Base-by-base conservation (phyloP, 257 asterid genomes). In the Galeopsis tetrahit region DNA sequence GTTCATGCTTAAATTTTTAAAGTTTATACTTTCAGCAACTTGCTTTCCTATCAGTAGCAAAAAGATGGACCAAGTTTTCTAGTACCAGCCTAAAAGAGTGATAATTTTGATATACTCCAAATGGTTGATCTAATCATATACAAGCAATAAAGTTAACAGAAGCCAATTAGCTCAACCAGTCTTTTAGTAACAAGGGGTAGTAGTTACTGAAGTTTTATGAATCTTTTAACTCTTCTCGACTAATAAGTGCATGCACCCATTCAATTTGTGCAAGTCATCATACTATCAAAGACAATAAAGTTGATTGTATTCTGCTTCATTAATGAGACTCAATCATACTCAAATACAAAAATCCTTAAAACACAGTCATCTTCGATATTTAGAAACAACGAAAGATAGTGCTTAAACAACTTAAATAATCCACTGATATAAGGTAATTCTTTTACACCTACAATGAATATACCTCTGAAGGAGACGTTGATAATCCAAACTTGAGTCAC, bases 391-490 rank as follows among this genome's bases (percentile, higher is more conserved):
- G 35, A 34, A 71, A 44, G 49, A 38, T 7, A 7, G 36, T 53
- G 40, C 11, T 68, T 51, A 51, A 33, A 72, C 57, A 66, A 76
- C 55, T 48, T 48, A 48, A 48, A 49, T 48, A 13, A 67, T 39
- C 36, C 28, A 46, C 52, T n/a, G 42, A 3, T 15, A 28, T 33
- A 13, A 71, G 63, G 57, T 48, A 28, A 39, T 52, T 66, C 14
- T 6, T 56, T 31, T 28, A 64, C 66, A 60, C 44, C 9, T 44
- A 66, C 10, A 46, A 52, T 58, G 31, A 60, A 42, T 78, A 36
- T 66, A 82, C 92, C 92, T 84, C 61, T 85, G 91, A 65, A 81
- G 85, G 72, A 88, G 88, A 59, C 88, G 86, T 57, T 84, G 86
- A 79, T 88, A 81, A 63, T 88, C 94, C 85, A 85, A 56, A 72